Percentiles rank a stretch among this genome's conserved stretches.
Evolutionary conservation across 164 flowering plant species (phyloP).

Genomic region (Annona squamosa): DNA sequence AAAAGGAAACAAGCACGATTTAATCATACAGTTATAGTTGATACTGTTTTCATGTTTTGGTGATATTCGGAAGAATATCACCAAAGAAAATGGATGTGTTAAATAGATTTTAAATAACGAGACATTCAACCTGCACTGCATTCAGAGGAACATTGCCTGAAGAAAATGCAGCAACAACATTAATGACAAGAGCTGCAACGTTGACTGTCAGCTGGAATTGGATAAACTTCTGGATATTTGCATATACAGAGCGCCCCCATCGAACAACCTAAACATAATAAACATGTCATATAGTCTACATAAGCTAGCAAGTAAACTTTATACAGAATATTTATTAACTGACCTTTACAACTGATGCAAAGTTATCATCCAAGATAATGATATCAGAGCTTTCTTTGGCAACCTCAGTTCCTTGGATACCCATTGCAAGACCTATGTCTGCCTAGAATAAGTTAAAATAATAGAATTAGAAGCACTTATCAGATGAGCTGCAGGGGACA

Average conservation of each 20-base stretch:
- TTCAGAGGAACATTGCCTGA: conserved; percentile 83
- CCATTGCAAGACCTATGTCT: conserved; percentile 98
- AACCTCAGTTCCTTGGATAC: conserved; percentile 93
- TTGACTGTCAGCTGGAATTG: conserved; percentile 96
- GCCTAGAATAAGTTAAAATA: conserved; percentile 42
- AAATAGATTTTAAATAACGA: background rate
- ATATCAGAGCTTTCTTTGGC: conserved; percentile 98
- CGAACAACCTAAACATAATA: conserved; percentile 64
- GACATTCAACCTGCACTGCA: conserved; percentile 72
- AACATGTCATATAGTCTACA: background rate
- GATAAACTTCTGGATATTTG: conserved; percentile 92
- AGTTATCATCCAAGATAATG: conserved; percentile 90
- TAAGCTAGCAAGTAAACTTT: background rate
- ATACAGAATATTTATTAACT: background rate
- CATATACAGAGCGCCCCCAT: conserved; percentile 98
- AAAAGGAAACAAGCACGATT: background rate
- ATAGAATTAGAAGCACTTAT: background rate
- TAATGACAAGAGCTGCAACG: conserved; percentile 87
- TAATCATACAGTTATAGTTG: background rate
- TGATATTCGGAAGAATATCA: too few relatives aligned
- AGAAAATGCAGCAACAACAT: conserved; percentile 83
- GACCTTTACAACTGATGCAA: conserved; percentile 93
- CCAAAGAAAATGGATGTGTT: too few relatives aligned
- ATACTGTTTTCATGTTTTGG: background rate
- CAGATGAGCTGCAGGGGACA: background rate